A percentile compares a stretch with the other conserved stretches of the same genome.
Conservation (phyloP, 192 early-diverging fungal species). For the Coemansia furcata region DNA sequence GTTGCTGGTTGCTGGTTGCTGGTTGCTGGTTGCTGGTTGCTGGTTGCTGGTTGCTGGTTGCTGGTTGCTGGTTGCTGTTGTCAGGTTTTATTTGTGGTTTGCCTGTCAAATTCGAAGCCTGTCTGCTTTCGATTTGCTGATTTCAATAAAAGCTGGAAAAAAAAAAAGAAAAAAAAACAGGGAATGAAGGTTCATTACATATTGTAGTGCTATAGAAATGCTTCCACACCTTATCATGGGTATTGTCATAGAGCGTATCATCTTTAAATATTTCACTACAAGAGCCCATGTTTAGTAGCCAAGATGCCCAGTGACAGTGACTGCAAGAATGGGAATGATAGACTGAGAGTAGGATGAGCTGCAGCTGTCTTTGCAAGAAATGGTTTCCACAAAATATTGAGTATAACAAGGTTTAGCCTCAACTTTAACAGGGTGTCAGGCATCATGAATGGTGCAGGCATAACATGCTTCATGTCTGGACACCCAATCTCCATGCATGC, state of each 20-base stretch:
- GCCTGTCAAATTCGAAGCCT: no score
- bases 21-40: no score
- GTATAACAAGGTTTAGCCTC: not conserved
- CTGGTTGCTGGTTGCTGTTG: no score
- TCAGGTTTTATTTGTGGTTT: no score
- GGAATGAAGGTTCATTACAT: no score
- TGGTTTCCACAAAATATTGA: not conserved
- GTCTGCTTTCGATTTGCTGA: no score
- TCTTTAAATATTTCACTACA: not conserved
- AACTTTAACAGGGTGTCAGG: constrained; percentile 10
- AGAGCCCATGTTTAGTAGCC: not conserved
- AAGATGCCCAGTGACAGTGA: constrained; percentile 5
- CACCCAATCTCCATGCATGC: not conserved
- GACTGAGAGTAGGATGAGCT: not conserved
- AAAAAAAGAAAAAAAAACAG: no score
- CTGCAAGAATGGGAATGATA: not conserved
- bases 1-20: no score
- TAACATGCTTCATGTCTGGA: not conserved
- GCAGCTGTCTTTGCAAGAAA: not conserved
- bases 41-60: no score
- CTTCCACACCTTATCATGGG: not conserved
- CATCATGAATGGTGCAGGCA: not conserved
- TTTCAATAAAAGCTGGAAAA: no score
- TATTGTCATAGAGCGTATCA: not conserved
- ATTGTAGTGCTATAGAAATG: not conserved